These are phyloP conservation scores for Conticribra guillardii DNA, from an alignment of 108 stramenopile genomes.

Conservation along the genomic window DNA sequence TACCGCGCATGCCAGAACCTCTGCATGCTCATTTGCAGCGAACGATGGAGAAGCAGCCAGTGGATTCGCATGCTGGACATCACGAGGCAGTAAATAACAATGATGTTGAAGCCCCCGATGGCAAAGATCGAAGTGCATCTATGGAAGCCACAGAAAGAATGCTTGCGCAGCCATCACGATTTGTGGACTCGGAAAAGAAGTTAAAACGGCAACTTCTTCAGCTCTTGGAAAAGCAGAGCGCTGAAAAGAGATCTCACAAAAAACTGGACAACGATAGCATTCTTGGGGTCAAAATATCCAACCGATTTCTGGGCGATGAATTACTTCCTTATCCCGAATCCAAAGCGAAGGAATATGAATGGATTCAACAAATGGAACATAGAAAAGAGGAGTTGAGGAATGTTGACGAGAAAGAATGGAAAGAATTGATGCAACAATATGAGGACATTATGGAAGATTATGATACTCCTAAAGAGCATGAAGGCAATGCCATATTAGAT, in stretches of 20 bases:
- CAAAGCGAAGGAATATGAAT: slow-evolving; percentile 27
- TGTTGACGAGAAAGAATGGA: slow-evolving; percentile 41
- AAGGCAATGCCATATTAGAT: background rate
- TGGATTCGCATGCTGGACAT: background rate
- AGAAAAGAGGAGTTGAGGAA: slow-evolving; percentile 34
- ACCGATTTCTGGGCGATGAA: slow-evolving; percentile 50
- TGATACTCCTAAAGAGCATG: too few relatives aligned
- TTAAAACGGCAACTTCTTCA: slow-evolving; percentile 43
- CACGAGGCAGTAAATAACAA: too few relatives aligned
- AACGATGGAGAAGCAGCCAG: slow-evolving; percentile 3
- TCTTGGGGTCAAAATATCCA: slow-evolving; percentile 47
- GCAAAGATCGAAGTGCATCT: slow-evolving; percentile 1
- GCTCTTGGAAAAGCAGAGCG: slow-evolving; percentile 38
- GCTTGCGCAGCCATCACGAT: slow-evolving; percentile 34
- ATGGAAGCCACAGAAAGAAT: slow-evolving; percentile 25
- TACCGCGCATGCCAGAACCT: slow-evolving; percentile 30
- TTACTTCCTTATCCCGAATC: slow-evolving; percentile 43
- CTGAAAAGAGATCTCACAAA: slow-evolving; percentile 14
- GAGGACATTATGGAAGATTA: slow-evolving; percentile 30
- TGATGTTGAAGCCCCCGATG: background rate
- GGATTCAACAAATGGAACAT: slow-evolving; percentile 29
- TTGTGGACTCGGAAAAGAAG: slow-evolving; percentile 50
- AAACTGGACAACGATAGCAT: slow-evolving; percentile 16
- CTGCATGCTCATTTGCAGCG: slow-evolving; percentile 14
- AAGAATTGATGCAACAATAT: slow-evolving; percentile 31